A percentile compares a stretch with the other conserved stretches of the same genome.
These are phyloP conservation scores for Citrullus amarus DNA, from an alignment of 306 rosid genomes.

Conservation along the genomic window DNA sequence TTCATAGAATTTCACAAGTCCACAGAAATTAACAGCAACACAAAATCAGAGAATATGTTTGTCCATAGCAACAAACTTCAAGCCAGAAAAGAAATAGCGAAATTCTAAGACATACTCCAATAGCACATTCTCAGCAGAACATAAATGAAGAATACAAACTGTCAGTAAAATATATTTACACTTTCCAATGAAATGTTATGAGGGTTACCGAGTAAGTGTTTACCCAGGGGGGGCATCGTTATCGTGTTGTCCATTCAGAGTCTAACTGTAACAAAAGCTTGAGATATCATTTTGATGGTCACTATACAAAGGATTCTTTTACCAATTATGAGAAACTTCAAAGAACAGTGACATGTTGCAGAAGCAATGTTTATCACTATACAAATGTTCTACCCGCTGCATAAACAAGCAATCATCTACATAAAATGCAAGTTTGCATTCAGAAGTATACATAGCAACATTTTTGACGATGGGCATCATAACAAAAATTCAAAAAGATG, in stretches of 20 bases:
- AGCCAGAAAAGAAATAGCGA: neutral
- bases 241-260: neutral
- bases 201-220: neutral
- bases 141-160: neutral
- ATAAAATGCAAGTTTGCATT: too few species aligned
- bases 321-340: neutral
- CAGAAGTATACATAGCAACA: too few species aligned
- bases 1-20: neutral
- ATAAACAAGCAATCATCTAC: neutral
- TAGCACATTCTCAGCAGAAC: neutral
- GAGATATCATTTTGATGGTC: neutral
- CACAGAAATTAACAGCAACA: neutral
- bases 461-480: too few species aligned
- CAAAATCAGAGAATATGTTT: neutral
- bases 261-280: neutral
- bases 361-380: neutral
- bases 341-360: neutral
- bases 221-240: neutral
- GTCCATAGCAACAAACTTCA: neutral
- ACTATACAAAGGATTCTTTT: neutral
- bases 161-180: neutral
- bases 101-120: neutral
- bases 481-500: too few species aligned
- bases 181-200: neutral
- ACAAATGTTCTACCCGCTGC: neutral